phyloP scores from a whole-genome alignment of 345 rosid species.

The Arabidopsis arenosa region DNA sequence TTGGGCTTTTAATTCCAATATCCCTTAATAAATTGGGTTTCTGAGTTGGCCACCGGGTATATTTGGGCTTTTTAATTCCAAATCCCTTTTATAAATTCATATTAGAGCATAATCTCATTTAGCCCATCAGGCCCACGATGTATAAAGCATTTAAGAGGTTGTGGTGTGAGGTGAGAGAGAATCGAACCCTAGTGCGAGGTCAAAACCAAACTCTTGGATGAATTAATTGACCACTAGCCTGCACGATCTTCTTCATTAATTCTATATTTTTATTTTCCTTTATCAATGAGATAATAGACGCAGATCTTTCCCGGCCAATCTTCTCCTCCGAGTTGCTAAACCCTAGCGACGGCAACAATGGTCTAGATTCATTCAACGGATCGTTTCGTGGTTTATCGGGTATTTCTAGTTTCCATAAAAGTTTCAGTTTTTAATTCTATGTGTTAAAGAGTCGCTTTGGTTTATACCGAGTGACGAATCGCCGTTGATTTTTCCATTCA shows the following conservation, averaged over 20 bases:
- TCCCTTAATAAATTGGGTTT: neutral
- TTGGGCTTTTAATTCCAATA: neutral
- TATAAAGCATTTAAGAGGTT: too few species aligned
- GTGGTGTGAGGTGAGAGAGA: neutral
- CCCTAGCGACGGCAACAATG: slow-evolving; percentile 26
- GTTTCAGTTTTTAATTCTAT: slow-evolving; percentile 3
- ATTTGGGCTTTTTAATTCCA: neutral
- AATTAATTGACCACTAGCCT: slow-evolving; percentile 18
- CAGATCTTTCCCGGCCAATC: slow-evolving; percentile 15
- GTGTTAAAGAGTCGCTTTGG: neutral
- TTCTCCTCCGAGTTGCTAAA: slow-evolving; percentile 15
- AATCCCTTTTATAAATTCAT: neutral
- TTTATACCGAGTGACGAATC: neutral
- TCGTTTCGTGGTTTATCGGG: slow-evolving; percentile 5
- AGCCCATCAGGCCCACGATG: too few species aligned
- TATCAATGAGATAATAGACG: neutral
- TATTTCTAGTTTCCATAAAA: neutral
- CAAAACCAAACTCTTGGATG: neutral
- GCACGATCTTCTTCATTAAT: neutral
- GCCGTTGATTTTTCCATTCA: neutral
- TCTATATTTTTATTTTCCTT: rapidly evolving
- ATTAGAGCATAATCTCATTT: too few species aligned
- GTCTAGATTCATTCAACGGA: slow-evolving; percentile 17
- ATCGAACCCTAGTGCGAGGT: slow-evolving; percentile 26
- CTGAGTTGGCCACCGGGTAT: neutral